Evolutionary conservation across 2,329 filamentous ascomycete species (phyloP).

Genomic region (Ceratocystis cubensis): DNA sequence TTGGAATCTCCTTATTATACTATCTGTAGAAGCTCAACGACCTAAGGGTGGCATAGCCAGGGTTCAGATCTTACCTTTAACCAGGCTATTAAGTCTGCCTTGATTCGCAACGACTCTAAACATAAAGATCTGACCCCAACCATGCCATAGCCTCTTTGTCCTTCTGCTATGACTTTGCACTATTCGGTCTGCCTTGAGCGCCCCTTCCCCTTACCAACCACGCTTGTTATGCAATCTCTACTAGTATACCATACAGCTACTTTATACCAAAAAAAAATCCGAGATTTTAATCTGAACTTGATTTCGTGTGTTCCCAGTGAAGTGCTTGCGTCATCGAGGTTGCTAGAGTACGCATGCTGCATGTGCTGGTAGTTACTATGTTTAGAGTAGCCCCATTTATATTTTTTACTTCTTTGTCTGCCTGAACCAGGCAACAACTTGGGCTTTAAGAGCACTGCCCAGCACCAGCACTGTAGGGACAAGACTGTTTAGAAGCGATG

Average conservation of each 20-base stretch:
- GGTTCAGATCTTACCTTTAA: neutral
- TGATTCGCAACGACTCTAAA: neutral
- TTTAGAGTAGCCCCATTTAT: neutral
- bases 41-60: neutral
- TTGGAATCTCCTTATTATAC: neutral
- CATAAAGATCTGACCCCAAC: neutral
- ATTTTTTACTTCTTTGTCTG: neutral
- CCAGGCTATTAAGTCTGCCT: neutral
- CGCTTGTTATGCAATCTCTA: neutral
- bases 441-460: neutral
- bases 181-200: neutral
- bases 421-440: constrained; percentile 2
- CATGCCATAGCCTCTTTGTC: constrained; percentile 3
- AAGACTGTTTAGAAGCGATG: neutral
- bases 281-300: neutral
- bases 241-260: neutral
- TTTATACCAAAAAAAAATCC: neutral
- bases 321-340: neutral
- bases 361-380: neutral
- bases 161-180: neutral
- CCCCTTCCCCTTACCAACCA: neutral
- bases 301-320: neutral
- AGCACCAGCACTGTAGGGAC: neutral
- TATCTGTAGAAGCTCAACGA: neutral
- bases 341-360: neutral